These are phyloP conservation scores for Brassica juncea DNA, from an alignment of 345 rosid genomes.

Conservation along the genomic window DNA sequence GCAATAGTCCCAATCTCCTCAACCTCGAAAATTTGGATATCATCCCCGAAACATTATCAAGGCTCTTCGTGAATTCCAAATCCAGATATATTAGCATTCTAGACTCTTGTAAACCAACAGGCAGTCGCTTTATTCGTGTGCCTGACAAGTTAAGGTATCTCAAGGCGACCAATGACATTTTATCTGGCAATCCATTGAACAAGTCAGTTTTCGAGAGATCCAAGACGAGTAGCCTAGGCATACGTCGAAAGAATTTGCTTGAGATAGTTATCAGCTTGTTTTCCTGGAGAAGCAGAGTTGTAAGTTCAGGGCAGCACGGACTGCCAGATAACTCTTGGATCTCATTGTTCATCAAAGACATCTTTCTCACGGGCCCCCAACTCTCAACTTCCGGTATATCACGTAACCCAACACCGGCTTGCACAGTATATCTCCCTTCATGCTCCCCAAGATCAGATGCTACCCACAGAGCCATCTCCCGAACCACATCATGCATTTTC, in stretches of 20 bases:
- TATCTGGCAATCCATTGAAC: too few species aligned
- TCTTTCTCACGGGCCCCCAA: background rate
- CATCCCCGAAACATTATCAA: background rate
- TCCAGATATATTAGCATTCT: background rate
- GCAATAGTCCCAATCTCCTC: background rate
- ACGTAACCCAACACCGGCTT: background rate
- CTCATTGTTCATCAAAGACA: too few species aligned
- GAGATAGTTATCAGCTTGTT: too few species aligned
- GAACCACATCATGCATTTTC: constrained; percentile 17
- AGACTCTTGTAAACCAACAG: background rate
- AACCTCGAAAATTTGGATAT: background rate
- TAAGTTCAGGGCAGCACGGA: too few species aligned
- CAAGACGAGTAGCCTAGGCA: too few species aligned
- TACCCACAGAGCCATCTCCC: constrained; percentile 11
- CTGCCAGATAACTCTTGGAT: too few species aligned
- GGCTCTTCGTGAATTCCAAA: background rate
- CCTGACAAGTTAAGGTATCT: too few species aligned
- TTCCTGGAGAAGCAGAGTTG: too few species aligned
- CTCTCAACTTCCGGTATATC: background rate
- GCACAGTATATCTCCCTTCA: background rate
- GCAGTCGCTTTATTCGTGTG: too few species aligned
- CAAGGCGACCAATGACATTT: too few species aligned
- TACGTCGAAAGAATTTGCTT: too few species aligned
- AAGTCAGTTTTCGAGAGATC: too few species aligned
- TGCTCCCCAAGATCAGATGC: background rate